These are phyloP conservation scores for Yueomyces sinensis DNA, from an alignment of 805 yeast genomes.

Conservation along the genomic window DNA sequence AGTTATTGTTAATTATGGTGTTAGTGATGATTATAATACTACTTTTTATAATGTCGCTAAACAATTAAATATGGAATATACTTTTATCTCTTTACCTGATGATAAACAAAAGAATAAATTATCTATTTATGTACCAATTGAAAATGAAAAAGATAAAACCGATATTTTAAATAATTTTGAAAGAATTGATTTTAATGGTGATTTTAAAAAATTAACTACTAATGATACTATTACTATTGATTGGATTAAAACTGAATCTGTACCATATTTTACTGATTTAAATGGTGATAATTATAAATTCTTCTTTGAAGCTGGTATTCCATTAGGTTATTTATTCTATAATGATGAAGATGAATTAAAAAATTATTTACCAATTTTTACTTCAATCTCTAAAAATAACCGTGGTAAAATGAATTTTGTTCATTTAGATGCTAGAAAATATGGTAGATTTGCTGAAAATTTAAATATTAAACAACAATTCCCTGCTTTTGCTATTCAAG, in stretches of 20 bases:
- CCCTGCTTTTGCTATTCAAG: conserved; percentile 81
- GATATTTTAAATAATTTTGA: conserved; percentile 5
- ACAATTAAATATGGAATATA: conserved; percentile 44
- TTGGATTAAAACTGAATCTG: conserved; percentile 19
- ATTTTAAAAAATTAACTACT: conserved; percentile 5
- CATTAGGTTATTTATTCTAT: conserved; percentile 84
- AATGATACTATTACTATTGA: conserved; percentile 35
- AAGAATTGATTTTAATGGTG: conserved; percentile 22
- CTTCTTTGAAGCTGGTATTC: conserved; percentile 60
- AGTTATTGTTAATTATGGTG: conserved; percentile 44
- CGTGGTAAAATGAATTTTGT: conserved; percentile 81
- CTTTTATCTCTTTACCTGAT: conserved; percentile 38
- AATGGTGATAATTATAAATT: conserved; percentile 65
- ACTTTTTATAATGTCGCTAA: conserved; percentile 55
- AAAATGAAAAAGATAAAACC: conserved; percentile 11
- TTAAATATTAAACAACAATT: conserved; percentile 76
- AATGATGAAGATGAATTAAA: conserved; percentile 54
- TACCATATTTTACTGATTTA: conserved; percentile 39
- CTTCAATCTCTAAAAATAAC: conserved; percentile 53
- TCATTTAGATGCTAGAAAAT: conserved; percentile 69
- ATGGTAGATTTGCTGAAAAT: conserved; percentile 80
- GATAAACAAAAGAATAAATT: conserved; percentile 25
- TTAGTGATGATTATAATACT: conserved; percentile 30
- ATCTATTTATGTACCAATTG: conserved; percentile 20
- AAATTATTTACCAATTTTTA: conserved; percentile 37